These are phyloP conservation scores for Rhizopus delemar DNA, from an alignment of 371 early-diverging fungal genomes.

Conservation along the genomic window DNA sequence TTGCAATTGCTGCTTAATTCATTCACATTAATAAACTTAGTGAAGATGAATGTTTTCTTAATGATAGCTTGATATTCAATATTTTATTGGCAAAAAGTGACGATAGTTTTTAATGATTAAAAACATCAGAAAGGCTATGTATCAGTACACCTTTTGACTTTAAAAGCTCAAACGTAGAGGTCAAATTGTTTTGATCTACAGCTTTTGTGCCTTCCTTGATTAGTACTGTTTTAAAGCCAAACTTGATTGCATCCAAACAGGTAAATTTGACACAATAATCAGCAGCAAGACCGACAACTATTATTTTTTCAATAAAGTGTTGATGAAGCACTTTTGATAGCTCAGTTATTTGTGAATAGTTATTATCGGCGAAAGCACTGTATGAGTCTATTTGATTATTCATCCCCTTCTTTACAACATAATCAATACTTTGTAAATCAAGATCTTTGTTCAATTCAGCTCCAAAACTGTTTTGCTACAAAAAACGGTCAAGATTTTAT, in stretches of 20 bases:
- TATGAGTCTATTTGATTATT: conserved; percentile 46
- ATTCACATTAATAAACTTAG: conserved; percentile 51
- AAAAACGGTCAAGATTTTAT: neutral
- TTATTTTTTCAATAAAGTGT: conserved; percentile 31
- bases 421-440: conserved; percentile 15
- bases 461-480: conserved; percentile 35
- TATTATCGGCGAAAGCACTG: conserved; percentile 47
- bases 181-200: conserved; percentile 24
- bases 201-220: conserved; percentile 37
- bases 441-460: conserved; percentile 24
- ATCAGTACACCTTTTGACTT: conserved; percentile 30
- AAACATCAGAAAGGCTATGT: conserved; percentile 11
- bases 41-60: too few species aligned
- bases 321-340: conserved; percentile 41
- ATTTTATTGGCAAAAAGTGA: too few species aligned
- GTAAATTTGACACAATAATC: conserved; percentile 51
- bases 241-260: conserved; percentile 45
- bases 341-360: conserved; percentile 37
- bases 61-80: too few species aligned
- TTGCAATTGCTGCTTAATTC: conserved; percentile 54
- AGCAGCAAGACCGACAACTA: conserved; percentile 41
- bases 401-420: conserved; percentile 32
- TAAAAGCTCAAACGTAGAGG: conserved; percentile 22
- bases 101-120: neutral
- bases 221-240: conserved; percentile 45